Evolutionary conservation across 2,329 filamentous ascomycete species (phyloP).

Genomic region (Cordyceps militaris): DNA sequence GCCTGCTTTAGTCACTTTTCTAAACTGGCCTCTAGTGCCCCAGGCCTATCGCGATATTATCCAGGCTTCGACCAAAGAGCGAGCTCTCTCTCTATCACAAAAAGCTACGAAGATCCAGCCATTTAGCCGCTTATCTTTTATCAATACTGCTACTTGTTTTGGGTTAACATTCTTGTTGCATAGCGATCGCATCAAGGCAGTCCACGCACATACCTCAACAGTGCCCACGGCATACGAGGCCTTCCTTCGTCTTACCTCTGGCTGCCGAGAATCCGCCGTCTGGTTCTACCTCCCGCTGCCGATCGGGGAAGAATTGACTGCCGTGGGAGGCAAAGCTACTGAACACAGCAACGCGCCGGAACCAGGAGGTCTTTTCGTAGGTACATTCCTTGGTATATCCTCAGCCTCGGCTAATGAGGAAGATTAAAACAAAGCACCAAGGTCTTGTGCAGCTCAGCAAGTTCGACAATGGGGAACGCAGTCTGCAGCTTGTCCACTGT

Average conservation of each 20-base stretch:
- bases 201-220: not conserved
- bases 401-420: not conserved
- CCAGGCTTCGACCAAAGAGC: not conserved
- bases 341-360: not conserved
- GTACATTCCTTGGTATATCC: not conserved
- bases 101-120: not conserved
- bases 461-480: not conserved
- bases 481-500: not conserved
- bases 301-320: not conserved
- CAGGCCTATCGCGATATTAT: not conserved
- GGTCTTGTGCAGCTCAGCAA: not conserved
- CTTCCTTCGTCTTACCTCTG: not conserved
- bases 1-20: not conserved
- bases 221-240: not conserved
- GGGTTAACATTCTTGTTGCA: not conserved
- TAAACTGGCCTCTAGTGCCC: not conserved
- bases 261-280: not conserved
- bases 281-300: constrained; percentile 3
- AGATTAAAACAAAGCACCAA: constrained; percentile 1
- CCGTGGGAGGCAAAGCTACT: not conserved
- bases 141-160: constrained; percentile 1
- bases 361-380: not conserved
- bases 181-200: not conserved
- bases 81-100: too few species aligned
- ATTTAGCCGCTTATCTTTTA: not conserved